Evolutionary conservation across 345 rosid species (phyloP), one percentile per base, ranked within the genome.

Genomic region (Rhodamnia argentea): DNA sequence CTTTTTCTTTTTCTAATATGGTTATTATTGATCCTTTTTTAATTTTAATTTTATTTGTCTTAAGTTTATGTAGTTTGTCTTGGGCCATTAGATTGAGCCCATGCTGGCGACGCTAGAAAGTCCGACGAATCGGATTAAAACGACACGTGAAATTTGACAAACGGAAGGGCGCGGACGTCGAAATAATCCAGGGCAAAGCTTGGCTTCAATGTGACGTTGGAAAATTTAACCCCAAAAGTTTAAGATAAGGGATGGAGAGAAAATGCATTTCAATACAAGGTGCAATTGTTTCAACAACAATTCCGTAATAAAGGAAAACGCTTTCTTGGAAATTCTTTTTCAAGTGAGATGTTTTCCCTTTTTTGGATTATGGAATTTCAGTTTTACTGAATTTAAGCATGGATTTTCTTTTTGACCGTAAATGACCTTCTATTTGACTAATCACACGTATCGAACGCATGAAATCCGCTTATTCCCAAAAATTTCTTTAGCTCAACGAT

Each of bases 131-230:
- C 22, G 7, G 10, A 70, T 70, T 70, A 9, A 5, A 24, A 18
- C 6, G 24, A 9, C 2, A 3, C 4, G 44, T 10, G 47, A 3
- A 37, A 15, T 37, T 70, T 0, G 23, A 32, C 20, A 42, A 20
- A 4, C 7, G 2, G 16, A 24, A 11, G 20, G 13, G 1, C 6
- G 4, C 0, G 1, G 0, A 0, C 13, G 5, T 0, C 47, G 1
- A 9, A 37, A 32, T 64, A 9, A 22, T 18, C 6, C 7, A 5
- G 16, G 47, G 6, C 4, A 2, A 13, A 56, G 4, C 13, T 57
- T 23, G 60, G 60, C n/a, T 57, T 57, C 11, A 3, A 23, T 10
- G n/a, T 2, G 0, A 23, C 4, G 60, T 23, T 2, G 23, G 10
- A 57, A 12, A 57, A 57, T 57, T 12, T 12, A 20, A 57, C 13